Percentiles rank a stretch among this genome's conserved stretches.
These are phyloP conservation scores for Meira miltonrushii DNA, from an alignment of 1,284 basidiomycete species.

Conservation along the genomic window DNA sequence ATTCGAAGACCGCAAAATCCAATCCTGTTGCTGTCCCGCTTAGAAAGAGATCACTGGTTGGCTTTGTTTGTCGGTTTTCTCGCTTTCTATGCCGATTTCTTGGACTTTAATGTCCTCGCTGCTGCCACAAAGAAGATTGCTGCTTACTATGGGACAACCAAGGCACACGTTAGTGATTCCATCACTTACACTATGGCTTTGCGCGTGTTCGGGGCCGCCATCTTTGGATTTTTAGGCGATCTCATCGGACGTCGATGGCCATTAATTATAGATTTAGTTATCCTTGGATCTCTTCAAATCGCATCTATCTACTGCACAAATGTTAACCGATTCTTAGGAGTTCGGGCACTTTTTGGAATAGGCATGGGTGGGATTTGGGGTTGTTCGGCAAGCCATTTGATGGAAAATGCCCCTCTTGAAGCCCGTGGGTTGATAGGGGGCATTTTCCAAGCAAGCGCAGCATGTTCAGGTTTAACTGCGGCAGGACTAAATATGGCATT, in stretches of 20 bases:
- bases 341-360: conserved; percentile 34
- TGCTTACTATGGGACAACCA: conserved; percentile 17
- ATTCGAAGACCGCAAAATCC: no score
- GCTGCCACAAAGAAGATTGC: conserved; percentile 31
- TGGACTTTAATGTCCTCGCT: conserved; percentile 34
- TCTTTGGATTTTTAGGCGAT: conserved; percentile 23
- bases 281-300: conserved; percentile 29
- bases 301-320: conserved; percentile 24
- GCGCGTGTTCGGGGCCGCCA: conserved; percentile 30
- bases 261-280: conserved; percentile 31
- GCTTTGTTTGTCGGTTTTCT: conserved; percentile 30
- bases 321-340: conserved; percentile 30
- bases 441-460: not conserved
- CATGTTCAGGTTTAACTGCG: not conserved
- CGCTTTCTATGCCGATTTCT: conserved; percentile 27
- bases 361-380: conserved; percentile 25
- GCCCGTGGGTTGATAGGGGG: not conserved
- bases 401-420: not conserved
- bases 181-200: conserved; percentile 33
- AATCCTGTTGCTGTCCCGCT: no score
- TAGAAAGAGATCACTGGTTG: conserved; percentile 19
- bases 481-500: not conserved
- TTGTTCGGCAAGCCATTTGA: not conserved
- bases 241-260: conserved; percentile 14
- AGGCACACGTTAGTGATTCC: conserved; percentile 26